These are phyloP conservation scores for Xylaria sp. DNA, from an alignment of 2,329 filamentous ascomycete species.

Conservation along the genomic window DNA sequence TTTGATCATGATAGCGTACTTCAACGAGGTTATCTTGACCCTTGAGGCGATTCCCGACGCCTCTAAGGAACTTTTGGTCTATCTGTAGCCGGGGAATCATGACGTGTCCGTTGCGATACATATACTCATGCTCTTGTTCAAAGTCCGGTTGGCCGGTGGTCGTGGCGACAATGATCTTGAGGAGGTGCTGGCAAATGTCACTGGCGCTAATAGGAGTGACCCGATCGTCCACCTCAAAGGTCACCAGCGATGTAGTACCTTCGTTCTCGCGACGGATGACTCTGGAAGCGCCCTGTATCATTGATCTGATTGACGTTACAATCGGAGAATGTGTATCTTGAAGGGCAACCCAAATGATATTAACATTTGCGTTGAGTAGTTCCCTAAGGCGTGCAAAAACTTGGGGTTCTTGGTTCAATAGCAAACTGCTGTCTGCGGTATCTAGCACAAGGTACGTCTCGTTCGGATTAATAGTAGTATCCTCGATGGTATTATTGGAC, in stretches of 20 bases:
- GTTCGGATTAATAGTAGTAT: constrained; percentile 9
- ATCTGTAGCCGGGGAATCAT: constrained; percentile 21
- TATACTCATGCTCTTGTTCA: constrained; percentile 18
- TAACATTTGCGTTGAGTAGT: constrained; percentile 16
- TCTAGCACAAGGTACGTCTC: constrained; percentile 24
- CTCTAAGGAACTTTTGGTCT: constrained; percentile 25
- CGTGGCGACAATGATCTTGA: constrained; percentile 11
- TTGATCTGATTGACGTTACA: constrained; percentile 16
- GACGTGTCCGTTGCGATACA: constrained; percentile 20
- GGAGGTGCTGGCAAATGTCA: constrained; percentile 21
- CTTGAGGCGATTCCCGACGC: constrained; percentile 10
- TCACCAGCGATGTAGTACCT: constrained; percentile 18
- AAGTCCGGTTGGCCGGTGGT: neutral
- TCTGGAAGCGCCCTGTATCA: constrained; percentile 28
- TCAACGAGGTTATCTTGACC: constrained; percentile 13
- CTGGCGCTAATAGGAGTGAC: constrained; percentile 13
- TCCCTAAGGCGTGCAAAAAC: constrained; percentile 6
- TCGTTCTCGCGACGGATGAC: constrained; percentile 27
- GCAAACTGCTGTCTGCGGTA: constrained; percentile 17
- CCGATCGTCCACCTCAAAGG: constrained; percentile 21
- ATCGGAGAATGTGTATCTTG: constrained; percentile 22
- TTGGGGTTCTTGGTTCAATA: constrained; percentile 19
- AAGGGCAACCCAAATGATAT: constrained; percentile 27
- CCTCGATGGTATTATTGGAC: constrained; percentile 1
- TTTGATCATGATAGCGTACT: constrained; percentile 22